Evolutionary conservation across 495 filamentous ascomycete species (phyloP).

Genomic region (Margaritispora aquatica): DNA sequence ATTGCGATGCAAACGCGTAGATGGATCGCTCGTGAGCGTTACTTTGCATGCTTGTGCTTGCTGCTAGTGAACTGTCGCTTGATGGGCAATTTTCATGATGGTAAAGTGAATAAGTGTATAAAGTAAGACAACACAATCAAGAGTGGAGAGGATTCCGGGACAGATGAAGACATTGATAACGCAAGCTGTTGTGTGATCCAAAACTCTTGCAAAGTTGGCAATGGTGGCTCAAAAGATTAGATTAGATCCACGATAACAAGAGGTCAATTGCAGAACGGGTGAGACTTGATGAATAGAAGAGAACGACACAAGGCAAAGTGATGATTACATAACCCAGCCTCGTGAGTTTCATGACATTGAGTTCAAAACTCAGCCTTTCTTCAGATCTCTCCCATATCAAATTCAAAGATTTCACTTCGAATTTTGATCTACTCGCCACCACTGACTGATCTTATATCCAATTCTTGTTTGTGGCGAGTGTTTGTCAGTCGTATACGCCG

Average conservation of each 20-base stretch:
- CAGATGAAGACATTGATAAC: no score
- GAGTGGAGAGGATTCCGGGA: background rate
- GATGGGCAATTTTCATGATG: background rate
- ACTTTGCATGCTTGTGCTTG: background rate
- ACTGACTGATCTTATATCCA: background rate
- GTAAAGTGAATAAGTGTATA: no score
- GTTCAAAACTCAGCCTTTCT: background rate
- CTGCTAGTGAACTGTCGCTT: background rate
- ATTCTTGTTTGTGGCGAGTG: background rate
- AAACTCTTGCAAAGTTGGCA: background rate
- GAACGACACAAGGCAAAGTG: no score
- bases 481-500: background rate
- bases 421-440: background rate
- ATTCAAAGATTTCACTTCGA: background rate
- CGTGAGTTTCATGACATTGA: background rate
- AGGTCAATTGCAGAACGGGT: no score
- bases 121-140: background rate
- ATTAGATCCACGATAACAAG: no score
- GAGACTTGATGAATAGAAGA: no score
- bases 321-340: background rate
- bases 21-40: background rate
- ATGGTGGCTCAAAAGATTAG: background rate
- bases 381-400: background rate
- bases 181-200: no score
- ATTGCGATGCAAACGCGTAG: slow-evolving; percentile 1